Evolutionary conservation across 2,329 filamentous ascomycete genomes (phyloP).

Genomic region (Cladophialophora bantiana): DNA sequence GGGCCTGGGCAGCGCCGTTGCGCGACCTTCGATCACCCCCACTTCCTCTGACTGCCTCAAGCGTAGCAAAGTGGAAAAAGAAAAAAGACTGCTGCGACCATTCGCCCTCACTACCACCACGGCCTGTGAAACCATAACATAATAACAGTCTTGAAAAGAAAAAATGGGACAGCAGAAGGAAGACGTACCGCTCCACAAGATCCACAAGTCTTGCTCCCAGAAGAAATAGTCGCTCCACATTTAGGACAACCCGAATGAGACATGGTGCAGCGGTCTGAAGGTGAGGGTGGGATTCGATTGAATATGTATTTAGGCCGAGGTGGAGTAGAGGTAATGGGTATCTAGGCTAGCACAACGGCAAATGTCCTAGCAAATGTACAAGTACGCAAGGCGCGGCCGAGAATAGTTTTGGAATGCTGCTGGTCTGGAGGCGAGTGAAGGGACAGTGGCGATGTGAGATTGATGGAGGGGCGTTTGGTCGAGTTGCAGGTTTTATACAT

Average conservation of each 20-base stretch:
- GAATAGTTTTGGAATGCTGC: neutral
- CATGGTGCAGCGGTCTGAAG: constrained; percentile 22
- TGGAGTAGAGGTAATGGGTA: neutral
- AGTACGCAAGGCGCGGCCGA: neutral
- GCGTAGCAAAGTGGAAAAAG: no score
- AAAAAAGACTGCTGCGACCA: no score
- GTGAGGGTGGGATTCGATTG: neutral
- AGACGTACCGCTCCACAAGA: constrained; percentile 39
- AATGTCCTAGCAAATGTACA: neutral
- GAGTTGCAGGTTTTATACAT: neutral
- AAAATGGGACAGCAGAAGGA: neutral
- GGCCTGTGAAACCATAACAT: neutral
- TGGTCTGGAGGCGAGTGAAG: neutral
- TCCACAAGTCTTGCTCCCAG: constrained; percentile 34
- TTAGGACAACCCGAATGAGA: constrained; percentile 39
- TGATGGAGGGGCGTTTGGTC: neutral
- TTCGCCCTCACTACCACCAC: no score
- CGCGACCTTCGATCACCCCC: no score
- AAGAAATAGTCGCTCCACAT: constrained; percentile 35
- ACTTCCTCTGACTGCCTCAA: no score
- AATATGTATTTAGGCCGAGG: neutral
- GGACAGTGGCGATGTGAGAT: neutral
- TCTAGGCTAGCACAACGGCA: neutral
- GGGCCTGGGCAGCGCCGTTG: no score
- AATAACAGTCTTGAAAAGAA: neutral